Base-by-base conservation (phyloP, 495 filamentous ascomycete species). In the Terfezia boudieri region DNA sequence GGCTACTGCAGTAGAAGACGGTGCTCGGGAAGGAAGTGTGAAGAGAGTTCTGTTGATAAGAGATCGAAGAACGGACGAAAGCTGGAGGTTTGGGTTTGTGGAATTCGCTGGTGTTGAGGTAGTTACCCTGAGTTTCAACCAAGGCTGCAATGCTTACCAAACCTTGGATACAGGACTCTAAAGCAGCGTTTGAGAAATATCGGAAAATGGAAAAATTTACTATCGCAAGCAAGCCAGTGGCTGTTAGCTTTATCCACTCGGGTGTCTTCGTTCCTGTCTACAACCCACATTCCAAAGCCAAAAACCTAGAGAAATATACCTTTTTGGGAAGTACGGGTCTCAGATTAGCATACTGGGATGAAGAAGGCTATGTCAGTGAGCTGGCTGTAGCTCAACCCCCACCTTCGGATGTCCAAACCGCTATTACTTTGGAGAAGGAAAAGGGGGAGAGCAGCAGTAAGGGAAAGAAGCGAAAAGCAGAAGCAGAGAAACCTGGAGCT, bases 11-110 rank as follows among this genome's bases (percentile, higher is more conserved):
- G 41, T 46, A 3, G 14, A 46, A 20, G 41, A 20, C 17, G 87
- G 87, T 41, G 88, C 87, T 8, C 78, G 75, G 38, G 78, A 84
- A 32, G 80, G 82, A 14, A 83, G 82, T 23, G 67, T 94, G 11
- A 75, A 79, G 23, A 81, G 87, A 52, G 76, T 94, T 10, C 71
- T 94, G 49, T 69, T 94, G 9, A 79, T 92, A 56, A 76, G 85
- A 50, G 83, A 90, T 60, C 73, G 82, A 56, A 73, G 72, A 50
- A 81, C 71, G 17, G 77, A 85, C 55, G 82, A 87, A 52, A 87
- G 81, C 55, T 88, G 84, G 79, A 76, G 81, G 50, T 94, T 84
- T 60, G 87, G 86, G 0, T 94, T 94, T 63, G 87, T 83, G 22
- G 87, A 94, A 64, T 94, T 89, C 63, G 78, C 75, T n/a, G 83